Evolutionary conservation across 805 yeast genomes (phyloP).

Genomic region (Kuraishia ogatae): DNA sequence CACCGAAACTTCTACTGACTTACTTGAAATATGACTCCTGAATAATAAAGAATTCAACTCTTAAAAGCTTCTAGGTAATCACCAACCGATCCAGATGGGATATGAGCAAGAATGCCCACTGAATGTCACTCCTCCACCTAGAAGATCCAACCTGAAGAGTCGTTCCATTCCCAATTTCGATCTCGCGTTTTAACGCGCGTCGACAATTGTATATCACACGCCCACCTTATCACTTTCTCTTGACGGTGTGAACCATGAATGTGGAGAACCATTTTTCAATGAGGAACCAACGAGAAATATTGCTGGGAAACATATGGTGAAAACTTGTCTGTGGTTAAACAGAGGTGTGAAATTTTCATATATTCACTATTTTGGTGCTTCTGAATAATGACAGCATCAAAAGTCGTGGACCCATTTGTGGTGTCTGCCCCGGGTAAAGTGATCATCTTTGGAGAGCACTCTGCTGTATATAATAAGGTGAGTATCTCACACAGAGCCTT

Average conservation of each 20-base stretch:
- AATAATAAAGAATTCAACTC: too few relatives aligned
- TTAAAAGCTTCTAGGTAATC: too few relatives aligned
- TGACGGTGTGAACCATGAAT: background rate
- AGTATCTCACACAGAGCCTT: slow-evolving; percentile 9
- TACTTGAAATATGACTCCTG: too few relatives aligned
- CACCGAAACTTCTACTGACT: too few relatives aligned
- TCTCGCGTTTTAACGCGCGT: background rate
- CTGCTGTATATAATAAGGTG: slow-evolving; percentile 80
- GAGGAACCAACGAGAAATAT: background rate
- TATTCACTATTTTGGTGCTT: too few relatives aligned
- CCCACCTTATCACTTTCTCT: background rate
- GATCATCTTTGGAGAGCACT: slow-evolving; percentile 92
- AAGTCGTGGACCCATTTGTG: slow-evolving; percentile 40
- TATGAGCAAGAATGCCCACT: too few relatives aligned
- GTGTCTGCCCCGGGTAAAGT: slow-evolving; percentile 97
- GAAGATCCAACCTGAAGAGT: too few relatives aligned
- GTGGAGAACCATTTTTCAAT: background rate
- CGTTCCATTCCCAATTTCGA: background rate
- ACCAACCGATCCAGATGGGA: too few relatives aligned
- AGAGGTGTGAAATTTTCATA: background rate
- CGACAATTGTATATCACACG: background rate
- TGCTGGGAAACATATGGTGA: background rate
- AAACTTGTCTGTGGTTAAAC: background rate
- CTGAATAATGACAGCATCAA: background rate
- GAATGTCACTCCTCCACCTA: too few relatives aligned